Conservation (phyloP, 2,329 filamentous ascomycete genomes). For the Macrophomina tecta region DNA sequence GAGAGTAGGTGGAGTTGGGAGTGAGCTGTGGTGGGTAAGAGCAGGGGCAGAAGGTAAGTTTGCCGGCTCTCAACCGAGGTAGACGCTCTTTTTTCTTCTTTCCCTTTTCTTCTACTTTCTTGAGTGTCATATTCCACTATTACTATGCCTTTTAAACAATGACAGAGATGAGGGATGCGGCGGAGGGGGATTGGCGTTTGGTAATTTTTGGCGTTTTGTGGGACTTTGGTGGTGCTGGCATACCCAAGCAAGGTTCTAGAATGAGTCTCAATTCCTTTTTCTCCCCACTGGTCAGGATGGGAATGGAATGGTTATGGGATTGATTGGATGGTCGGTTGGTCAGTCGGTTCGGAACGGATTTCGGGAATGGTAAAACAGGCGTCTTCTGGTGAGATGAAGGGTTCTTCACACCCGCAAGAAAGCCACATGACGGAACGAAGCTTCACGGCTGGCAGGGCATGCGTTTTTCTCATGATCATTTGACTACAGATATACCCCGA, state of each 20-base stretch:
- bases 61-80: too few relatives aligned
- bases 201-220: not conserved
- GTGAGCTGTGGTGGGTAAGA: not conserved
- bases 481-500: too few relatives aligned
- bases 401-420: too few relatives aligned
- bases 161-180: not conserved
- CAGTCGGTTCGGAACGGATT: too few relatives aligned
- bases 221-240: too few relatives aligned
- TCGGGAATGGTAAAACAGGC: too few relatives aligned
- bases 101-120: not conserved
- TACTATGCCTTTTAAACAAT: not conserved
- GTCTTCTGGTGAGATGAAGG: too few relatives aligned
- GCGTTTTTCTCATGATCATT: too few relatives aligned
- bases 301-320: not conserved
- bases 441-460: too few relatives aligned
- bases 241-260: too few relatives aligned
- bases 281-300: not conserved
- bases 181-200: not conserved
- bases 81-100: not conserved
- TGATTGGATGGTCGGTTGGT: too few relatives aligned
- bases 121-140: not conserved
- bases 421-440: too few relatives aligned
- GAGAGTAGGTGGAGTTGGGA: conserved; percentile 22
- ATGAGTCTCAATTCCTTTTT: not conserved
- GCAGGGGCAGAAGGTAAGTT: not conserved